Base-by-base conservation (phyloP, 164 flowering plant genomes). In the Liquidambar formosana region DNA sequence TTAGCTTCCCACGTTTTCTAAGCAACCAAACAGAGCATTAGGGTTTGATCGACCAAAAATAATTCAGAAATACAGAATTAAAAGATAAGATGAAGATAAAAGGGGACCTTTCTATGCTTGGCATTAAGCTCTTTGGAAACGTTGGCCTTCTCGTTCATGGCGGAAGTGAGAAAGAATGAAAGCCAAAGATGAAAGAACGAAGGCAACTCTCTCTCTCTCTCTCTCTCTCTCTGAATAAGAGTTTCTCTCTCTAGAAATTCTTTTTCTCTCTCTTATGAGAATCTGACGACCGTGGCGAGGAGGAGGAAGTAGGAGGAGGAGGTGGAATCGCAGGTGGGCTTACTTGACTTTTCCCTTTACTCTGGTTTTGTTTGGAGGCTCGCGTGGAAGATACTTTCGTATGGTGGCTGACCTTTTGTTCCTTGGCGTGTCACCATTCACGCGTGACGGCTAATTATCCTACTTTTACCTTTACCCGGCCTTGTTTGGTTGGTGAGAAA, bases 91-190 rank as follows among this genome's bases (percentile, higher is more conserved):
- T n/a, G n/a, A 25, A 15, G 27, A 19, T 16, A 52, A 49, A 43
- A 41, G 27, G 16, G 22, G 15, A 85, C 89, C 87, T 85, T 85
- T 72, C 71, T 78, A 78, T 85, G 85, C 69, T 61, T 83, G 46
- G 84, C 87, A 53, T 79, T 81, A 43, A 83, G 84, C 72, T 85
- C 85, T 61, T 83, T 85, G 57, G 89, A 73, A 57, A 85, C 85
- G 75, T 75, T 74, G 18, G 85, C 85, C 77, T 85, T 85, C 80
- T 71, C 83, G 77, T 85, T 85, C 89, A 83, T 85, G 75, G 51
- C 54, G 47, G 18, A 27, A 6, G 23, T 12, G 48, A 54, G 63
- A 33, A 2, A 33, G 41, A 33, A n/a, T n/a, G 41, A 33, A 33
- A 33, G 41, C 41, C 41, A 33, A 33, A 2, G 6, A 33, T 33